phyloP scores from a whole-genome alignment of 495 filamentous ascomycete genomes.

The Corynascus novoguineensis region DNA sequence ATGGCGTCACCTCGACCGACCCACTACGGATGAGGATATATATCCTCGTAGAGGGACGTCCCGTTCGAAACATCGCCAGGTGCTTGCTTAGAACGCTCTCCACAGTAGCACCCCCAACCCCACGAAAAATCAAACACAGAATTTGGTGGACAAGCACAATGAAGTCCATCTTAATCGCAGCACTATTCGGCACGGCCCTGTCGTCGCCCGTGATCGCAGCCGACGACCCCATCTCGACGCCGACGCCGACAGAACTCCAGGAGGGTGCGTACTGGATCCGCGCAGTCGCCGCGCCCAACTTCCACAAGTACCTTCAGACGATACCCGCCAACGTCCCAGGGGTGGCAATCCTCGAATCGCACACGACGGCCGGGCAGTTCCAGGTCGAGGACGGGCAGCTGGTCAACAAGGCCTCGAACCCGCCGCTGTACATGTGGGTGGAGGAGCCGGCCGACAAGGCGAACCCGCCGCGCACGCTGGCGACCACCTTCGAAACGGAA shows the following conservation, averaged over 20 bases:
- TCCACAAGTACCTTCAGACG: slow-evolving; percentile 59
- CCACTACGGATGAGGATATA: not conserved
- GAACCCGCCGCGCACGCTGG: slow-evolving; percentile 41
- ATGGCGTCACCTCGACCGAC: not conserved
- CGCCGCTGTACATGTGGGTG: slow-evolving; percentile 41
- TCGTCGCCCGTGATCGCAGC: slow-evolving; percentile 15
- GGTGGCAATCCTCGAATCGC: slow-evolving; percentile 46
- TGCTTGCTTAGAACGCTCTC: not conserved
- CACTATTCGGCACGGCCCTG: slow-evolving; percentile 18
- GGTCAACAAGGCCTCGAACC: slow-evolving; percentile 45
- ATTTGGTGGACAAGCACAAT: not conserved
- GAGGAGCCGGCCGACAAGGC: slow-evolving; percentile 46
- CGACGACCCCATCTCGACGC: slow-evolving; percentile 12
- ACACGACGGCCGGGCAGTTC: slow-evolving; percentile 57
- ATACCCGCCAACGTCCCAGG: slow-evolving; percentile 43
- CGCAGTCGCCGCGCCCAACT: slow-evolving; percentile 54
- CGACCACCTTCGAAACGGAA: slow-evolving; percentile 46
- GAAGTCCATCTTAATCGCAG: slow-evolving; percentile 13
- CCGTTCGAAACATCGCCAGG: not conserved
- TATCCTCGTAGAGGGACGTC: not conserved
- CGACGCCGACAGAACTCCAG: slow-evolving; percentile 38
- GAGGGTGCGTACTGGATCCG: slow-evolving; percentile 57
- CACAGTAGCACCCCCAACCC: not conserved
- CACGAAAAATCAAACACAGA: not conserved
- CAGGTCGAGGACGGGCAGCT: slow-evolving; percentile 52